Evolutionary conservation across 2,329 filamentous ascomycete genomes (phyloP).

Genomic region (Cladophialophora yegresii): DNA sequence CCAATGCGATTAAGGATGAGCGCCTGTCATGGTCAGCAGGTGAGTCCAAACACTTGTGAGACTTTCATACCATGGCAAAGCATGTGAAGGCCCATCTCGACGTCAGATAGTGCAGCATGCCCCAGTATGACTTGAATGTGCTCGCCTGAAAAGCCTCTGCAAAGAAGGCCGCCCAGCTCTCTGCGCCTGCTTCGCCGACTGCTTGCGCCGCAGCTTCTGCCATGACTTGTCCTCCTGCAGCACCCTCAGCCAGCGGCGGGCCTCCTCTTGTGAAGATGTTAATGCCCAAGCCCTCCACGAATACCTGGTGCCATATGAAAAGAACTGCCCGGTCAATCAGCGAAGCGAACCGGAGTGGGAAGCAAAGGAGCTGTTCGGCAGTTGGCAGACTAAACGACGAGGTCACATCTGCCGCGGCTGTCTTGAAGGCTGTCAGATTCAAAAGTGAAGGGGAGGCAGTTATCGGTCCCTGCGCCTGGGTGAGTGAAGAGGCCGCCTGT

Average conservation of each 20-base stretch:
- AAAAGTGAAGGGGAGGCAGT: constrained; percentile 16
- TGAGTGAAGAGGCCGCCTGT: constrained; percentile 23
- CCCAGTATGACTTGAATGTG: constrained; percentile 69
- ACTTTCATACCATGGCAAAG: constrained; percentile 66
- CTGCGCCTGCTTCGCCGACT: constrained; percentile 41
- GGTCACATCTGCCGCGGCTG: constrained; percentile 24
- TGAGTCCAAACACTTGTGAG: constrained; percentile 36
- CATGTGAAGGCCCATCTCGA: constrained; percentile 91
- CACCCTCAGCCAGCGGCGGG: constrained; percentile 36
- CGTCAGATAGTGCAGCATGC: constrained; percentile 85
- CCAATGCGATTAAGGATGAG: constrained; percentile 87
- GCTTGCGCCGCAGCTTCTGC: constrained; percentile 44
- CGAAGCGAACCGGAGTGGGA: constrained; percentile 44
- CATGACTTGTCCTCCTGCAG: constrained; percentile 47
- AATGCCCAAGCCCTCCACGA: constrained; percentile 37
- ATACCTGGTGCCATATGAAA: constrained; percentile 41
- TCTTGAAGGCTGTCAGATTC: constrained; percentile 21
- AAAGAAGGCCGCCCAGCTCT: constrained; percentile 43
- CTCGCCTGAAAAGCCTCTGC: constrained; percentile 49
- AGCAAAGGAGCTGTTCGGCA: constrained; percentile 41
- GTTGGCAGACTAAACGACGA: constrained; percentile 37
- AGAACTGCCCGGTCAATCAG: constrained; percentile 44
- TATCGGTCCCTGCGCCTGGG: constrained; percentile 8
- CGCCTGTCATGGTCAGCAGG: constrained; percentile 53
- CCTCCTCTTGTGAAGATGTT: constrained; percentile 39